Evolutionary conservation across 1,284 basidiomycete species (phyloP).

Genomic region (Puccinia triticina): DNA sequence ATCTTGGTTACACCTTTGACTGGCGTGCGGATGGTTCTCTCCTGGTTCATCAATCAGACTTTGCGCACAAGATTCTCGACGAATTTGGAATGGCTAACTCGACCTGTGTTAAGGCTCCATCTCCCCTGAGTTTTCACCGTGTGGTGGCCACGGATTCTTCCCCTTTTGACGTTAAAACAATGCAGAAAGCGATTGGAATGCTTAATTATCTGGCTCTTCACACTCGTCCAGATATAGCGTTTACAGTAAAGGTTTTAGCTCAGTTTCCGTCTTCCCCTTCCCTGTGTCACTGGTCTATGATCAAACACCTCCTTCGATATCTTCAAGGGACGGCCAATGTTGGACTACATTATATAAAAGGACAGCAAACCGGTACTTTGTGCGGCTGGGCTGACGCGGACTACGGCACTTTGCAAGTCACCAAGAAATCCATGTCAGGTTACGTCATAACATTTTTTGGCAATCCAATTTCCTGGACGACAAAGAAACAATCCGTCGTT

Average conservation of each 20-base stretch:
- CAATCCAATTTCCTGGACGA: slow-evolving; percentile 17
- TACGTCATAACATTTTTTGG: slow-evolving; percentile 14
- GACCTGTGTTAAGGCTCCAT: neutral
- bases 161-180: neutral
- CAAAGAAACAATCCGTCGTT: too few species aligned
- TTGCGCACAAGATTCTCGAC: too few species aligned
- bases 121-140: neutral
- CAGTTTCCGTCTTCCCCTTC: too few species aligned
- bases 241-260: too few species aligned
- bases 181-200: slow-evolving; percentile 2
- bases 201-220: slow-evolving; percentile 8
- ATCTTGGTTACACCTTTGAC: too few species aligned
- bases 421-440: slow-evolving; percentile 8
- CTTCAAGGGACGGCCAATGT: too few species aligned
- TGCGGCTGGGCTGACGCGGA: slow-evolving; percentile 34
- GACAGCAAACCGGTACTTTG: neutral
- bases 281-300: too few species aligned
- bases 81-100: neutral
- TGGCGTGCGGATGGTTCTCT: neutral
- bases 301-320: too few species aligned
- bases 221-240: too few species aligned
- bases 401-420: too few species aligned
- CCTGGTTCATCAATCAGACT: neutral
- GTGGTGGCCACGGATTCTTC: neutral
- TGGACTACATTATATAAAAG: too few species aligned